Evolutionary conservation across 2,329 filamentous ascomycete genomes (phyloP).

Genomic region (Calonectria ilicicola): DNA sequence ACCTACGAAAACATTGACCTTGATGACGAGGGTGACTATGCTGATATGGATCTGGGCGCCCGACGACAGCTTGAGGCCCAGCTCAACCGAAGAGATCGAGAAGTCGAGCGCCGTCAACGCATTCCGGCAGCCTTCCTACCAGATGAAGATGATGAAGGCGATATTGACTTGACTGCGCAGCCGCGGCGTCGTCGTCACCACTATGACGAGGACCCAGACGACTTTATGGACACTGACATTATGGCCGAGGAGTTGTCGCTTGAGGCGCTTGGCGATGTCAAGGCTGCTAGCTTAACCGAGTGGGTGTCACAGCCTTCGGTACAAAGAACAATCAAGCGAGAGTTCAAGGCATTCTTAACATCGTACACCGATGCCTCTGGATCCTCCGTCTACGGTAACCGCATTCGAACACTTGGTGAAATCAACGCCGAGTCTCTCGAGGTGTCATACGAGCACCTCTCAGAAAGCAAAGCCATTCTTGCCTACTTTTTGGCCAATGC

Average conservation of each 20-base stretch:
- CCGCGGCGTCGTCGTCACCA: slow-evolving; percentile 86
- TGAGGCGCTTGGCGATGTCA: slow-evolving; percentile 91
- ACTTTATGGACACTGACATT: slow-evolving; percentile 91
- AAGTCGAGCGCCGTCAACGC: slow-evolving; percentile 74
- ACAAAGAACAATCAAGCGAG: slow-evolving; percentile 91
- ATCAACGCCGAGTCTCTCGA: slow-evolving; percentile 96
- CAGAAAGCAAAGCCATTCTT: slow-evolving; percentile 89
- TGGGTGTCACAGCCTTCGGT: slow-evolving; percentile 94
- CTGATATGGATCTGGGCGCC: slow-evolving; percentile 73
- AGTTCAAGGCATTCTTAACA: slow-evolving; percentile 97
- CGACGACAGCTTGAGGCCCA: slow-evolving; percentile 79
- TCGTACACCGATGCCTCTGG: slow-evolving; percentile 93
- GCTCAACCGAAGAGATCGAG: slow-evolving; percentile 79
- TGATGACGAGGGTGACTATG: slow-evolving; percentile 83
- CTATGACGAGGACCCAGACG: slow-evolving; percentile 95
- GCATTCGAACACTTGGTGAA: slow-evolving; percentile 95
- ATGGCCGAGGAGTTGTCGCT: slow-evolving; percentile 96
- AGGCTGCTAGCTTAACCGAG: slow-evolving; percentile 91
- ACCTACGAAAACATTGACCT: slow-evolving; percentile 77
- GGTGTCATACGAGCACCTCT: slow-evolving; percentile 93
- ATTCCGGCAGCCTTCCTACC: slow-evolving; percentile 81
- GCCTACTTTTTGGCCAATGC: slow-evolving; percentile 97
- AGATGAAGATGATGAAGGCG: slow-evolving; percentile 86
- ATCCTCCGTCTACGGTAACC: slow-evolving; percentile 92
- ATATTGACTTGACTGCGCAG: slow-evolving; percentile 87